Conservation (phyloP, 257 asterid genomes). For the Euphrasia confusa region DNA sequence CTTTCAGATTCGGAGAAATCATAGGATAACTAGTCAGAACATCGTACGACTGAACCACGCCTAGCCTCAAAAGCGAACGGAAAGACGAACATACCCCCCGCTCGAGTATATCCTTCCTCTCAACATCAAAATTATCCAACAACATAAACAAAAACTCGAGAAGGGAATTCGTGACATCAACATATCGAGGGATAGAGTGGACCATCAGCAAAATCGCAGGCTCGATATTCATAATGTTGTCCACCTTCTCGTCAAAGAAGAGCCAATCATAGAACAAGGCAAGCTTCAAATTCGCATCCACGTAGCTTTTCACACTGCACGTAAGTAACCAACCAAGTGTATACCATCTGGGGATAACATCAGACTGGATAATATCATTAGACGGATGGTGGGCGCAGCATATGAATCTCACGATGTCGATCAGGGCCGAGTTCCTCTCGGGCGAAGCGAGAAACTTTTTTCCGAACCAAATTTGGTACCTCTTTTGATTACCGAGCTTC, state of each 20-base stretch:
- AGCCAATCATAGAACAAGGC: slow-evolving; percentile 80
- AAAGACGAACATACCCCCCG: slow-evolving; percentile 56
- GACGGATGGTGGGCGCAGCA: slow-evolving; percentile 77
- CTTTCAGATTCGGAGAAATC: slow-evolving; percentile 57
- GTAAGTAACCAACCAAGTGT: slow-evolving; percentile 69
- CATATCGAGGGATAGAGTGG: slow-evolving; percentile 55
- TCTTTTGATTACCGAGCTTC: slow-evolving; percentile 59
- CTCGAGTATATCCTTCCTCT: slow-evolving; percentile 53
- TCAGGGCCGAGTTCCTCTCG: slow-evolving; percentile 42
- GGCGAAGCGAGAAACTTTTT: slow-evolving; percentile 53
- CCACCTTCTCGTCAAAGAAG: slow-evolving; percentile 63
- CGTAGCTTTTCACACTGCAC: slow-evolving; percentile 39
- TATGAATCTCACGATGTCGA: slow-evolving; percentile 73
- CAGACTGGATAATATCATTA: slow-evolving; percentile 52
- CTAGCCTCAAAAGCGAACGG: slow-evolving; percentile 38
- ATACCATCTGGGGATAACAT: slow-evolving; percentile 77
- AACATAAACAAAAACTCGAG: slow-evolving; percentile 61
- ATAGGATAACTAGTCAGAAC: slow-evolving; percentile 42
- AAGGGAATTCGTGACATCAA: slow-evolving; percentile 64
- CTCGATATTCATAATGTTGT: slow-evolving; percentile 66
- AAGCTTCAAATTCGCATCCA: slow-evolving; percentile 71
- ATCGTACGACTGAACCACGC: slow-evolving; percentile 57
- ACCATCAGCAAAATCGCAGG: slow-evolving; percentile 72
- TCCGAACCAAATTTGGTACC: slow-evolving; percentile 72
- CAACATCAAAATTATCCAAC: slow-evolving; percentile 63